Conservation (phyloP, 345 rosid genomes). For the Brassica cretica region DNA sequence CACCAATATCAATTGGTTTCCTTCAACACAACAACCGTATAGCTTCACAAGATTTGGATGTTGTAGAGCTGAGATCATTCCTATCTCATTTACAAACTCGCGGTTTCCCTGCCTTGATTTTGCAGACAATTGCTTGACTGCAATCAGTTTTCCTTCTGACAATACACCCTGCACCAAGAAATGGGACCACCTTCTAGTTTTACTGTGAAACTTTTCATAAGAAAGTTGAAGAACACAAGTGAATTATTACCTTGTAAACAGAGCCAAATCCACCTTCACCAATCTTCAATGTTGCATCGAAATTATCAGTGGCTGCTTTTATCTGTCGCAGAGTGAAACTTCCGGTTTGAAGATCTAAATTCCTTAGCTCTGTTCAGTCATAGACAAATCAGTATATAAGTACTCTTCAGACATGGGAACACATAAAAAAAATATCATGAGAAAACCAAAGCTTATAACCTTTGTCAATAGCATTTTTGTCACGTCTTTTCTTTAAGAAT, state of each 20-base stretch:
- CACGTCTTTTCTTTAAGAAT: conserved; percentile 54
- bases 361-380: conserved; percentile 54
- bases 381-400: not conserved
- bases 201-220: not conserved
- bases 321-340: conserved; percentile 60
- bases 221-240: not conserved
- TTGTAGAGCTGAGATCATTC: conserved; percentile 73
- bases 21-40: conserved; percentile 78
- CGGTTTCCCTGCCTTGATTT: conserved; percentile 79
- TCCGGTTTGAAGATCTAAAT: conserved; percentile 71
- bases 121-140: conserved; percentile 71
- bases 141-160: conserved; percentile 68
- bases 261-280: conserved; percentile 88
- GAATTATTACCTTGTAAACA: conserved; percentile 58
- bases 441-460: conserved; percentile 48
- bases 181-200: not conserved
- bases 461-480: conserved; percentile 51
- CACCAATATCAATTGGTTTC: conserved; percentile 62
- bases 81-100: conserved; percentile 74
- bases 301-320: conserved; percentile 68
- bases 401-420: not conserved
- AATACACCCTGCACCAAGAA: conserved; percentile 54
- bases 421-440: not conserved
- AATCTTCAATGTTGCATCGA: conserved; percentile 56
- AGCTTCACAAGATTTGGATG: conserved; percentile 82